These are phyloP conservation scores for Tetrahymena malaccensis DNA, from an alignment of 73 alveolate species.

Conservation along the genomic window DNA sequence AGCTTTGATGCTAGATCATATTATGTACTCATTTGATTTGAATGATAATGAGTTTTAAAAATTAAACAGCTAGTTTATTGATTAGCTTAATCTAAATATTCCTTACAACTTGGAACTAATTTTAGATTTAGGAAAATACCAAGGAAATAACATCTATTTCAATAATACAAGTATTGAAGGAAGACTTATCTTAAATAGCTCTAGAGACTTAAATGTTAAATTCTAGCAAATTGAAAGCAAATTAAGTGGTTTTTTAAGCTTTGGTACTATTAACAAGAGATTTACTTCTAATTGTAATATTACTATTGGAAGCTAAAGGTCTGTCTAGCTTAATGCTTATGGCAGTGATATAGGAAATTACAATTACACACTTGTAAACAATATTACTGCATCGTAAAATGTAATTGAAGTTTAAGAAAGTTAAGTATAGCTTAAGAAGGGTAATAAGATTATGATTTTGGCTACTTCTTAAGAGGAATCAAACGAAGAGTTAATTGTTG, in stretches of 20 bases:
- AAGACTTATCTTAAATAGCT: not conserved
- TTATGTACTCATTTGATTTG: not conserved
- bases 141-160: not conserved
- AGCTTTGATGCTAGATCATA: not conserved
- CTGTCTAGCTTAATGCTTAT: not conserved
- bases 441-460: not conserved
- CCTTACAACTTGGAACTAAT: not conserved
- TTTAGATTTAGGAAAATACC: not conserved
- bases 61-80: not conserved
- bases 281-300: not conserved
- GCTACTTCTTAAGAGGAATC: not conserved
- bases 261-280: not conserved
- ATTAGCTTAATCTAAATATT: too few relatives aligned
- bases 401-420: not conserved
- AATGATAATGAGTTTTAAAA: not conserved
- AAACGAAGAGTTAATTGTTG: not conserved
- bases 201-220: not conserved
- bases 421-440: not conserved
- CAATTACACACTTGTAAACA: not conserved
- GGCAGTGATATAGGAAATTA: not conserved
- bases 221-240: too few relatives aligned
- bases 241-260: not conserved
- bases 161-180: not conserved
- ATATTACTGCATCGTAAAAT: too few relatives aligned
- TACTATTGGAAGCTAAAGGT: too few relatives aligned